phyloP scores from a whole-genome alignment of 495 filamentous ascomycete species.

The Mycothermus thermophilus region DNA sequence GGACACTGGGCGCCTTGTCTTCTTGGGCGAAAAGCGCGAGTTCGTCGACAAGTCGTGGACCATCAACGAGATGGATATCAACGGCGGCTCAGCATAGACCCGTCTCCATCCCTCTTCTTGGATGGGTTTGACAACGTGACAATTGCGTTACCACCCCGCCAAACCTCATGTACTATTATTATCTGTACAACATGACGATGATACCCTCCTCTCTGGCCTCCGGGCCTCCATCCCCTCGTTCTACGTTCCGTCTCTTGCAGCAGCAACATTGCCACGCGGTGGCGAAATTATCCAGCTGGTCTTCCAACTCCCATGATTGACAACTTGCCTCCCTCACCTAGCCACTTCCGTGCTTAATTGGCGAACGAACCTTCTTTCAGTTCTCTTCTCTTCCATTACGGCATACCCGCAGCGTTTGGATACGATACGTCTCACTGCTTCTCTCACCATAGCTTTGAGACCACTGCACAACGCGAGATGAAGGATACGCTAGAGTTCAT shows the following conservation, averaged over 20 bases:
- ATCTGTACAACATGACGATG: slow-evolving; percentile 25
- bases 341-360: no score
- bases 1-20: slow-evolving; percentile 41
- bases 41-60: slow-evolving; percentile 50
- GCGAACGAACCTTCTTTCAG: no score
- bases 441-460: slow-evolving; percentile 29
- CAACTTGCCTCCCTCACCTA: no score
- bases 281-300: not conserved
- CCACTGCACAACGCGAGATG: slow-evolving; percentile 36
- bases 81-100: no score
- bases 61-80: slow-evolving; percentile 38
- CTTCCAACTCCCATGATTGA: not conserved
- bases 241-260: not conserved
- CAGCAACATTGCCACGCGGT: not conserved
- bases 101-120: no score
- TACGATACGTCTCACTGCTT: slow-evolving; percentile 40
- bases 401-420: slow-evolving; percentile 30
- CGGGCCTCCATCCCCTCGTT: no score
- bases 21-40: slow-evolving; percentile 75
- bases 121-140: no score
- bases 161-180: slow-evolving; percentile 13
- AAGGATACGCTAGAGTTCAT: slow-evolving; percentile 20
- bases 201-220: slow-evolving; percentile 30
- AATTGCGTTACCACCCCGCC: no score
- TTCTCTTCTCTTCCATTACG: slow-evolving; percentile 1